Base-by-base conservation (phyloP, 2,329 filamentous ascomycete genomes). In the Sordariomycetes sp. region DNA sequence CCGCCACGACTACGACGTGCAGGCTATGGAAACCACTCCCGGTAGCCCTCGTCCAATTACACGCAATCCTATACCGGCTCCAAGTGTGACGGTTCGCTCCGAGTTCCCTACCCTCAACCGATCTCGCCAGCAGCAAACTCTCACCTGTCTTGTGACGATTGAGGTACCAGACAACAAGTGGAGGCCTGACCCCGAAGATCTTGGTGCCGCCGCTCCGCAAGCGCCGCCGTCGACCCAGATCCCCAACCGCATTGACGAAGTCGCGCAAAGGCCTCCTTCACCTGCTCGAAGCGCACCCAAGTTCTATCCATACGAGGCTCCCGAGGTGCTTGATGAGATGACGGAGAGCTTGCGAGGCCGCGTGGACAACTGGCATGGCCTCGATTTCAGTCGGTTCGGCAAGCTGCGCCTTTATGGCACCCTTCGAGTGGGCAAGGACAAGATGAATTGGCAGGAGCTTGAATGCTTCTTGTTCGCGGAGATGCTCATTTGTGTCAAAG, bases 401-500 rank as follows among this genome's bases (percentile, higher is more conserved):
- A 94, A 92, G 53, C 70, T 98, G 44, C 79, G 88, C 21, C 66
- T 96, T 21, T 88, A 94, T 49, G 90, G 87, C 19, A 88, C 82
- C 3, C 76, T 98, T 37, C 80, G 86, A 34, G 92, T 98, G 16
- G 92, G 92, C 47, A 98, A 98, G 60, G 92, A 98, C 58, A 87
- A 87, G 45, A 72, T 90, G 43, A 88, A 88, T 6, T 98, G 92
- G 92, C 92, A 98, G 64, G 92, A 96, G 55, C 64, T 98, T 36
- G 88, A 98, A 56, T 98, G 92, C 57, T 98, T 86, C 55, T 72
- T 98, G 20, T 98, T 98, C 53, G 86, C 83, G 5, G 92, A 98
- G 63, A 98, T 98, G 92, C 82, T 98, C 48, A 98, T 98, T 44
- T 98, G 92, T 53, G 87, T 98, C 40, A 98, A 96, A 61, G 92